Evolutionary conservation across 1,284 basidiomycete genomes (phyloP), one percentile per base, ranked within the genome.

Genomic region (Schizopora paradoxa): DNA sequence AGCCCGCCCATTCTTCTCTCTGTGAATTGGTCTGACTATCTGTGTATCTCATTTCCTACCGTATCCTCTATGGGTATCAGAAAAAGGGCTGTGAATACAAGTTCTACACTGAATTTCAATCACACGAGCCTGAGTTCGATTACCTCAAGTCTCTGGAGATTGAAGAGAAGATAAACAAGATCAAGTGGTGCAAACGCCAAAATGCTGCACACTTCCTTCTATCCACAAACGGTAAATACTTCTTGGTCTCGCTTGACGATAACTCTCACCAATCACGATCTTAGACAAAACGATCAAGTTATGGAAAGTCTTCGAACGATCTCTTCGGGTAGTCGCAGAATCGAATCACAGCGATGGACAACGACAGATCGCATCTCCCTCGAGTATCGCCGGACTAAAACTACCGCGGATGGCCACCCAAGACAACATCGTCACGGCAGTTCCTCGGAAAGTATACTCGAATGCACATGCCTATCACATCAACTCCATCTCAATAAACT

Each of bases 61-160:
- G 41, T 48, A 47, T n/a, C n/a, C n/a, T n/a, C n/a, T n/a, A n/a
- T n/a, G n/a, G n/a, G n/a, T 35, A 51, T 62, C 61, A 94, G 90
- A 99, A 99, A 88, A 97, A 97, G 68, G 93, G 93, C 51, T 99
- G 96, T 74, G 96, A 99, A 71, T 99, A 99, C 82, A 98, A 98
- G 69, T 99, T 99, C 69, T 98, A 99, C 68, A 99, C 96, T 51
- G 96, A 99, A 69, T 96, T 99, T 65, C 96, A 99, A 75, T 96
- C 92, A 35, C 96, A 99, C 66, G 96, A 99, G 66, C 96, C 96
- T 49, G 96, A 99, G 67, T 99, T 99, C 67, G 96, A 99, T 74
- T 99, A 99, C 66, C 84, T 99, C 65, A 99, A 99, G 75, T 96
- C 92, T 25, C 76, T 99, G 56, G 96, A 99, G 76, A 99, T 99